Evolutionary conservation across 352 stramenopile genomes (phyloP).

Genomic region (Phytophthora niederhauseri): DNA sequence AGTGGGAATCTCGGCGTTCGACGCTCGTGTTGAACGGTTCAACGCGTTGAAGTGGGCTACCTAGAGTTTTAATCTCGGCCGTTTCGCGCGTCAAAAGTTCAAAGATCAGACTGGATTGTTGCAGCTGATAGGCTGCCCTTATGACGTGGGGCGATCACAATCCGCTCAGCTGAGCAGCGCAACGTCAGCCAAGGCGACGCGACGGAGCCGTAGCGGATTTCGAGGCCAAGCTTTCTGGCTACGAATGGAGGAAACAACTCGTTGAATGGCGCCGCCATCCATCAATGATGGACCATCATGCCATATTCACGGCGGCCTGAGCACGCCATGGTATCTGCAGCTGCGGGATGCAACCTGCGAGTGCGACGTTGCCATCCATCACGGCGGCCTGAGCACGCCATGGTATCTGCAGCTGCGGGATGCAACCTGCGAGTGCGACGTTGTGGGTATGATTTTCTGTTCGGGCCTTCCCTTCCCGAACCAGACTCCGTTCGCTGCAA

Average conservation of each 20-base stretch:
- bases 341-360: background rate
- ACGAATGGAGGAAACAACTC: too few relatives aligned
- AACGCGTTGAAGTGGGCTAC: background rate
- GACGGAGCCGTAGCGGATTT: background rate
- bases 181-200: background rate
- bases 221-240: background rate
- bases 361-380: too few relatives aligned
- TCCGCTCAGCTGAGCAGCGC: conserved; percentile 1
- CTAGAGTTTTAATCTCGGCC: background rate
- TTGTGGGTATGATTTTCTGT: background rate
- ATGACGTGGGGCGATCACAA: conserved; percentile 12
- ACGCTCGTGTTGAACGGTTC: too few relatives aligned
- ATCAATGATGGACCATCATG: too few relatives aligned
- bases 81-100: conserved; percentile 2
- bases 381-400: background rate
- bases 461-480: background rate
- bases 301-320: too few relatives aligned
- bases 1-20: too few relatives aligned
- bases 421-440: background rate
- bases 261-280: too few relatives aligned
- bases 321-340: background rate
- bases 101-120: conserved; percentile 14
- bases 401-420: background rate
- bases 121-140: conserved; percentile 1
- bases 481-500: background rate